Conservation (phyloP, 192 early-diverging fungal genomes). For the Coemansia sp. region DNA sequence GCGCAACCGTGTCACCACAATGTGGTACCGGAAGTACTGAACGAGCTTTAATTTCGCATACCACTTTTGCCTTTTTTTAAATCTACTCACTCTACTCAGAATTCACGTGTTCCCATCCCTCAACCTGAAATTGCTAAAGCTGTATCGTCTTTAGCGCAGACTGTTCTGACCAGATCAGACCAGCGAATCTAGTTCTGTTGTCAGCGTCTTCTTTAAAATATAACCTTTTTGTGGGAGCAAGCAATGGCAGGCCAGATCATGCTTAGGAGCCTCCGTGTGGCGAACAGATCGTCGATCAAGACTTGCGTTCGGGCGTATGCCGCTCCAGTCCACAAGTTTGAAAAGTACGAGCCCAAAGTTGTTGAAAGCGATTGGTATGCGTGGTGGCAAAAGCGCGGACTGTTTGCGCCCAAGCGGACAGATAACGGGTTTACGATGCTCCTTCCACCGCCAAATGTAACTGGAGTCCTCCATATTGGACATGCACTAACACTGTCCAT, state of each 20-base stretch:
- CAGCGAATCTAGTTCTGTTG: too few relatives aligned
- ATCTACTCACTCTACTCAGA: slow-evolving; percentile 5
- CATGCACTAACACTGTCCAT: slow-evolving; percentile 91
- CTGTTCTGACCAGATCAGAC: too few relatives aligned
- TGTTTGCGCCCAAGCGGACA: slow-evolving; percentile 55
- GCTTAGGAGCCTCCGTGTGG: neutral
- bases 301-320: slow-evolving; percentile 12
- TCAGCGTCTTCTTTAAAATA: too few relatives aligned
- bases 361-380: slow-evolving; percentile 94
- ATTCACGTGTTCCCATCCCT: neutral
- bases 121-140: neutral
- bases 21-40: slow-evolving; percentile 78
- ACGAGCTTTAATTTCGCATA: too few relatives aligned
- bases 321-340: slow-evolving; percentile 41
- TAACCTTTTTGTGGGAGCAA: too few relatives aligned
- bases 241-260: neutral
- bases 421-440: slow-evolving; percentile 74
- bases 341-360: slow-evolving; percentile 38
- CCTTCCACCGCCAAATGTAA: slow-evolving; percentile 95
- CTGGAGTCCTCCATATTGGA: slow-evolving; percentile 90
- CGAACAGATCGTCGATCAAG: neutral
- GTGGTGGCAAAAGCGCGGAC: slow-evolving; percentile 85
- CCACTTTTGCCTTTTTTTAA: too few relatives aligned
- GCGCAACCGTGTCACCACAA: slow-evolving; percentile 67
- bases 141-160: too few relatives aligned